These are phyloP conservation scores for Lizonia empirigonia DNA, from an alignment of 2,329 filamentous ascomycete genomes.

Conservation along the genomic window DNA sequence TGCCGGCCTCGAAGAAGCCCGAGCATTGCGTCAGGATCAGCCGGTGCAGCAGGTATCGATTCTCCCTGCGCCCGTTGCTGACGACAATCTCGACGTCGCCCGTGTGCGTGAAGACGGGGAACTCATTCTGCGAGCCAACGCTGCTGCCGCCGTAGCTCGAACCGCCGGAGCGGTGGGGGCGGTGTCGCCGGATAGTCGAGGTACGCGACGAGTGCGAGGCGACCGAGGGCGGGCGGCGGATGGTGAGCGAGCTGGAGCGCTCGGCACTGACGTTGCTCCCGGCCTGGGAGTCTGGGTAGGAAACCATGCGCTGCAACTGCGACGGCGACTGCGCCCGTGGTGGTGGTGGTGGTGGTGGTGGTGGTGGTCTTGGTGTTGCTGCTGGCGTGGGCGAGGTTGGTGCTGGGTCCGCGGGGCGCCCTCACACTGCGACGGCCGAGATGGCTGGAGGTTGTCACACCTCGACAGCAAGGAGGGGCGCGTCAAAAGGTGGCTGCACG, in stretches of 20 bases:
- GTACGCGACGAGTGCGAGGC: slow-evolving; percentile 63
- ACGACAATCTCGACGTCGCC: slow-evolving; percentile 93
- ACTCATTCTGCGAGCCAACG: slow-evolving; percentile 82
- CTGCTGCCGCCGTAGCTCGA: slow-evolving; percentile 75
- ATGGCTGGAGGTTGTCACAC: slow-evolving; percentile 27
- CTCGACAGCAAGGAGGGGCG: slow-evolving; percentile 23
- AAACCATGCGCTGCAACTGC: slow-evolving; percentile 60
- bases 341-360: not conserved
- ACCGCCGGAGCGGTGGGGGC: slow-evolving; percentile 76
- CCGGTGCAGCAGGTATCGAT: slow-evolving; percentile 84
- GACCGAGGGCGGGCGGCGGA: slow-evolving; percentile 67
- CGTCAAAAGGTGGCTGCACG: slow-evolving; percentile 35
- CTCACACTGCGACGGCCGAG: slow-evolving; percentile 14
- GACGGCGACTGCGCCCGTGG: not conserved
- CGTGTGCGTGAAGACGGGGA: slow-evolving; percentile 85
- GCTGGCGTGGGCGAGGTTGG: not conserved
- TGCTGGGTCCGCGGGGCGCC: slow-evolving; percentile 4
- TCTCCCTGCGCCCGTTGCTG: slow-evolving; percentile 70
- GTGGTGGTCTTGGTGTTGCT: slow-evolving; percentile 11
- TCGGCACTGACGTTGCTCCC: slow-evolving; percentile 47
- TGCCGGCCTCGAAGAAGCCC: slow-evolving; percentile 89
- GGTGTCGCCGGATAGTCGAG: slow-evolving; percentile 42
- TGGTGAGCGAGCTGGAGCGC: slow-evolving; percentile 57
- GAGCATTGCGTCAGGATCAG: slow-evolving; percentile 89
- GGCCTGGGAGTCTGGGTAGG: slow-evolving; percentile 60